Evolutionary conservation across 164 flowering plant genomes (phyloP), one percentile per base, ranked within the genome.

Genomic region (Umbilicus rupestris): DNA sequence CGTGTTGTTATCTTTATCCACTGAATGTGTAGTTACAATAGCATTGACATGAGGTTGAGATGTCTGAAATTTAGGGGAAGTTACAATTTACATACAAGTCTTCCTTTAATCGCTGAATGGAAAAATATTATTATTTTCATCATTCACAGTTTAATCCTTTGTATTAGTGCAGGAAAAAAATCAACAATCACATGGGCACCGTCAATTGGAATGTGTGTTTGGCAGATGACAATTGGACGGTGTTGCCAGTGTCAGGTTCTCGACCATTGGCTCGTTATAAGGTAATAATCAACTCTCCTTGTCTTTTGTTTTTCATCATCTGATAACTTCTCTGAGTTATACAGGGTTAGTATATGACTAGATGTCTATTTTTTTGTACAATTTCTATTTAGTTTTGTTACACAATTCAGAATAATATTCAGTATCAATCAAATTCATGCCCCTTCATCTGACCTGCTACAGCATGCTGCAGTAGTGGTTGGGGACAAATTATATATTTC

Each of bases 401-500:
- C 37, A 35, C 37, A 33, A 6, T 35, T 35, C 37, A 1, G 37
- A 35, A 35, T 35, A 35, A 35, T 35, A 35, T 35, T 35, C 6
- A 7, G 37, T 35, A 49, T 22, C 55, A 16, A 17, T 46, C n/a
- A 49, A 49, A 49, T 28, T 49, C 55, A 7, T 49, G 55, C 22
- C 28, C 17, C 12, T 10, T 3, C 14, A 52, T 55, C 2, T 26
- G 60, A 26, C 17, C 7, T 3, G 16, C 17, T 55, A 28, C 35
- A 94, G 99, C 99, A 94, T 82, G 96, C 94, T 60, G 92, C 95
- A 24, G 78, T 72, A 46, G 80, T 85, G 39, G 85, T 78, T 68
- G 84, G 78, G 66, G 87, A 80, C 41, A 89, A 87, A 69, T 80
- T 91, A 22, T 94, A 85, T 73, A 73, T 95, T 66, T 66, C 66